These are phyloP conservation scores for Sporothrix curviconia DNA, from an alignment of 2,329 filamentous ascomycete genomes.

Conservation along the genomic window DNA sequence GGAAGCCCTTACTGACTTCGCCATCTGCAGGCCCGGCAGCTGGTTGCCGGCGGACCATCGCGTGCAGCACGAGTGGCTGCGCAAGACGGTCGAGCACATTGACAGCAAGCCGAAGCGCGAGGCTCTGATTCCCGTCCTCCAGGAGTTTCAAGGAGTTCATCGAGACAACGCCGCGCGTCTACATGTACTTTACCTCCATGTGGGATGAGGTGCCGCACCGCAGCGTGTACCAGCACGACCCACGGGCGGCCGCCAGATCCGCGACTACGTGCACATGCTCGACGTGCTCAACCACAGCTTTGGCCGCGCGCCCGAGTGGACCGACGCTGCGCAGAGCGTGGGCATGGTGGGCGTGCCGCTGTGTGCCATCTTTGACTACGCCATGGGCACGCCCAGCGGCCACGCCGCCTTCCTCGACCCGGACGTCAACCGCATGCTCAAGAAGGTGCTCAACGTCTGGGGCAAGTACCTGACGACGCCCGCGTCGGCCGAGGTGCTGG, in stretches of 20 bases:
- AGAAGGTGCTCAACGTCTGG: slow-evolving; percentile 52
- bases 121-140: slow-evolving; percentile 51
- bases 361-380: slow-evolving; percentile 48
- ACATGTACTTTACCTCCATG: slow-evolving; percentile 62
- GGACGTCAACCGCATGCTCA: slow-evolving; percentile 47
- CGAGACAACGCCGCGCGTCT: slow-evolving; percentile 55
- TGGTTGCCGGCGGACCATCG: slow-evolving; percentile 61
- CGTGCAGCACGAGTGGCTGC: slow-evolving; percentile 58
- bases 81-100: slow-evolving; percentile 47
- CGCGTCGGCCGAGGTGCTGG: slow-evolving; percentile 46
- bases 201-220: slow-evolving; percentile 59
- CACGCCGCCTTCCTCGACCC: slow-evolving; percentile 50
- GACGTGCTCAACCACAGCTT: slow-evolving; percentile 57
- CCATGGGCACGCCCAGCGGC: slow-evolving; percentile 48
- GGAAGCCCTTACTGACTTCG: not conserved
- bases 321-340: slow-evolving; percentile 42
- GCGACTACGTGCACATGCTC: slow-evolving; percentile 61
- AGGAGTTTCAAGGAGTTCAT: slow-evolving; percentile 62
- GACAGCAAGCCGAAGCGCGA: slow-evolving; percentile 39
- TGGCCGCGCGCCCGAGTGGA: slow-evolving; percentile 45
- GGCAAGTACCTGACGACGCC: slow-evolving; percentile 47
- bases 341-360: slow-evolving; percentile 51
- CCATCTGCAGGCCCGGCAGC: slow-evolving; percentile 42
- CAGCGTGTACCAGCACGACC: slow-evolving; percentile 53
- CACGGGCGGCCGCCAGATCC: slow-evolving; percentile 57